Base-by-base conservation (phyloP, 192 early-diverging fungal species). In the Geranomyces variabilis region DNA sequence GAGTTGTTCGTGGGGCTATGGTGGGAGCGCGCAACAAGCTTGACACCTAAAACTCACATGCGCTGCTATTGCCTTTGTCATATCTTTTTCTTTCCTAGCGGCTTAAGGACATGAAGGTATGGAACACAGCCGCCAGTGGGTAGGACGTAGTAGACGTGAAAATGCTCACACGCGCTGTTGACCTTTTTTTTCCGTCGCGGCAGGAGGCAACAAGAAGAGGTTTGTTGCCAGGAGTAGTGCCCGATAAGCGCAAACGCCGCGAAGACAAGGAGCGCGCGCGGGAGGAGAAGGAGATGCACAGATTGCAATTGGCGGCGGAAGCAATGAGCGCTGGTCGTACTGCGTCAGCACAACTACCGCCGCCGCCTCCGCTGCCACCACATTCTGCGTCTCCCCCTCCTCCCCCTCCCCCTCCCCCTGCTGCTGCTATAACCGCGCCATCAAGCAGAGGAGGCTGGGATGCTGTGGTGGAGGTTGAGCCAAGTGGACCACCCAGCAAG, bases 31-130 rank as follows among this genome's bases (percentile, higher is more conserved):
- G 56, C 10, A 57, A 26, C 12, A 57, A n/a, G n/a, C n/a, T n/a
- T n/a, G n/a, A n/a, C n/a, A 47, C 12, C 12, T 47, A 12, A 47
- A 47, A 47, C 19, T 19, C 46, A 47, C 46, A 12, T 47, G 12
- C 46, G 12, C 46, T 14, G 19, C 19, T 19, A 12, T 19, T 53
- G 51, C 24, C 24, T 3, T 4, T 17, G 19, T 17, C 31, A 26
- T 17, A 29, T 28, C 31, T 30, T 60, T 60, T 28, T 30, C 29
- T 4, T 60, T 60, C 21, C 33, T 31, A 90, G 86, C 80, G 91
- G 12, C 90, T 93, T 76, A 91, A 90, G 58, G 91, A 93, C 19
- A 90, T 93, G 91, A 82, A 88, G 59, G 85, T 71, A 64, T 51
- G 74, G 9, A 86, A 77, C 57, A 46, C 59, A 13, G 71, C 71